Base-by-base conservation (phyloP, 768 basidiomycete genomes). In the Xerocomus spinulosus region DNA sequence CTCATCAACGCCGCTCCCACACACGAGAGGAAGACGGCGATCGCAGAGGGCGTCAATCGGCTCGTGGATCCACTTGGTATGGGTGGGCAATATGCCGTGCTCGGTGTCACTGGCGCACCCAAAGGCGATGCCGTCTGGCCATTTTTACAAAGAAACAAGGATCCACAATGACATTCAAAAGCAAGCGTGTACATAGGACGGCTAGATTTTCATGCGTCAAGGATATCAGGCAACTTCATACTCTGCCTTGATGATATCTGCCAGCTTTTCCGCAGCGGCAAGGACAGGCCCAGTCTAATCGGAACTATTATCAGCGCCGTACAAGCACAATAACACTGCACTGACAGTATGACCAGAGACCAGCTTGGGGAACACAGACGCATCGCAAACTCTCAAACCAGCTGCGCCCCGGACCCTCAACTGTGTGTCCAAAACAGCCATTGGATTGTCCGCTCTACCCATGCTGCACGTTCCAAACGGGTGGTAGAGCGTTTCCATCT, bases 81-180 rank as follows among this genome's bases (percentile, higher is more conserved):
- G 95, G 95, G 96, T 0, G 73, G 65, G 32, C 80, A 95, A 70
- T 98, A 97, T 61, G 76, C 83, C 65, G 76, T 97, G 15, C 68
- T 97, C 64, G 92, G 83, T 2, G 52, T 85, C 3, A 60, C 53
- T 2, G 48, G 48, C 2, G 42, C 38, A n/a, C 51, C 43, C 9
- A 56, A 50, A 25, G 47, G 44, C 1, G 49, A 52, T 33, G 37
- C 44, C 0, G 57, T 59, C 30, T 71, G 68, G 69, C 70, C 69
- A 12, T 69, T 70, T 43, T 54, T 65, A 42, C 47, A 28, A 9
- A 41, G 2, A 10, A 30, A 5, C 10, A 34, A 25, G 10, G 7
- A 14, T 33, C 12, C 8, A 5, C 41, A 30, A n/a, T 32, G 5
- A 42, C 8, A 14, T 12, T 43, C 9, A 25, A 15, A 21, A 4